Base-by-base conservation (phyloP, 1,284 basidiomycete species). In the Ganoderma multipileum region DNA sequence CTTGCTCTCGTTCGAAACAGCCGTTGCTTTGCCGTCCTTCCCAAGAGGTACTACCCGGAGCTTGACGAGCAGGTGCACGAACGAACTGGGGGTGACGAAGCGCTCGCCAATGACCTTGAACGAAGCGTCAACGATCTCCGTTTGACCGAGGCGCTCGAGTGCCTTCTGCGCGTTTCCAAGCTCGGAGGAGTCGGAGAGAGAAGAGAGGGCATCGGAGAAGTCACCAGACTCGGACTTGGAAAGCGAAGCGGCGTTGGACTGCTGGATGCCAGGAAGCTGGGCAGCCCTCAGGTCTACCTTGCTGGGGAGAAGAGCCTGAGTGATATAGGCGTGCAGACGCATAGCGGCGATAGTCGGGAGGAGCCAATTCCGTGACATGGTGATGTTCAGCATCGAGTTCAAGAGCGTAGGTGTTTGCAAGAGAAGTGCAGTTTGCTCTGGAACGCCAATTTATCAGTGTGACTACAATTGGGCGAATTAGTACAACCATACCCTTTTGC, bases 61-160 rank as follows among this genome's bases (percentile, higher is more conserved):
- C 80, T 97, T 97, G 79, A 97, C 87, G 28, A 95, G 86, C 66
- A 99, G 89, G 76, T 92, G 92, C 39, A 98, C 95, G 73, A 99
- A 94, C 0, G 97, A 91, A 3, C 93, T 92, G 0, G 97, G 96
- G 0, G 94, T 94, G 39, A 99, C 91, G 57, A 93, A 81, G 47
- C 91, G 91, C 80, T 99, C 98, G 64, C 95, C 98, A 65, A 95
- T 92, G 66, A 99, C 97, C 85, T 94, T 95, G 86, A 98, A 99
- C 57, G 88, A 84, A 33, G 93, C 93, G 77, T 94, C 92, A 23
- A 95, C 89, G 47, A 99, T 83, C 71, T 99, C 94, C 23, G 96
- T 82, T 62, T 88, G 85, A 2, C 94, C 94, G 92, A 95, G 95
- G 65, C 85, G 87, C 69, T 90, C 83, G 1, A 93, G 84, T 0